Conservation (phyloP, 805 yeast species). For the Candida qinlingensis region DNA sequence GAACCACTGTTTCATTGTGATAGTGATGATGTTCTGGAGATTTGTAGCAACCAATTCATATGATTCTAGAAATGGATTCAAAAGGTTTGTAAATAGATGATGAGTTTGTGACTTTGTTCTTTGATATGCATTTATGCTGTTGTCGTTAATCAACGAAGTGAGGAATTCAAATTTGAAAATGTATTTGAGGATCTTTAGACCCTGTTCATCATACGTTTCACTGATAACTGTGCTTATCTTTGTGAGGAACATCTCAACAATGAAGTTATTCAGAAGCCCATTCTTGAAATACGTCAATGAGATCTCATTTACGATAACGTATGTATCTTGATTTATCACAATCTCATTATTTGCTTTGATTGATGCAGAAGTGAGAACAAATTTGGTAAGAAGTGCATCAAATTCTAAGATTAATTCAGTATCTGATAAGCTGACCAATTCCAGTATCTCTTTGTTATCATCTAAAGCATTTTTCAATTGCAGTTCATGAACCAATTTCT, state of each 20-base stretch:
- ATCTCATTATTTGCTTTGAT: conserved; percentile 3
- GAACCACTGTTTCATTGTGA: conserved; percentile 17
- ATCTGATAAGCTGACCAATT: conserved; percentile 2
- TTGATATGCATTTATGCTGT: neutral
- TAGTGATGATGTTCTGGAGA: conserved; percentile 11
- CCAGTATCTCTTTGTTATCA: conserved; percentile 1
- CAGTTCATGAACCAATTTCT: neutral
- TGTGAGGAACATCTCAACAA: conserved; percentile 15
- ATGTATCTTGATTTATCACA: neutral
- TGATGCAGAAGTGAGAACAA: conserved; percentile 6
- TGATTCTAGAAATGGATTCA: conserved; percentile 21
- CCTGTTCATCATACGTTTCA: neutral
- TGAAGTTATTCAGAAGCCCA: conserved; percentile 16
- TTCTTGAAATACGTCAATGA: conserved; percentile 21
- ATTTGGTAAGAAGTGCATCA: conserved; percentile 8
- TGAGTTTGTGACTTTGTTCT: neutral
- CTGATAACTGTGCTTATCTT: conserved; percentile 1
- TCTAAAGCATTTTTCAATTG: neutral
- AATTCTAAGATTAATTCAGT: neutral
- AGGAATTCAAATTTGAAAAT: conserved; percentile 20
- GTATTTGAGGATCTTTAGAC: neutral
- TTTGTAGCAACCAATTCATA: conserved; percentile 18
- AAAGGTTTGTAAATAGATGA: conserved; percentile 10
- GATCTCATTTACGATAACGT: conserved; percentile 14
- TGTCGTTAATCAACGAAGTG: conserved; percentile 11